Evolutionary conservation across 257 asterid genomes (phyloP), one percentile per base, ranked within the genome.

Genomic region (Misopates orontium): DNA sequence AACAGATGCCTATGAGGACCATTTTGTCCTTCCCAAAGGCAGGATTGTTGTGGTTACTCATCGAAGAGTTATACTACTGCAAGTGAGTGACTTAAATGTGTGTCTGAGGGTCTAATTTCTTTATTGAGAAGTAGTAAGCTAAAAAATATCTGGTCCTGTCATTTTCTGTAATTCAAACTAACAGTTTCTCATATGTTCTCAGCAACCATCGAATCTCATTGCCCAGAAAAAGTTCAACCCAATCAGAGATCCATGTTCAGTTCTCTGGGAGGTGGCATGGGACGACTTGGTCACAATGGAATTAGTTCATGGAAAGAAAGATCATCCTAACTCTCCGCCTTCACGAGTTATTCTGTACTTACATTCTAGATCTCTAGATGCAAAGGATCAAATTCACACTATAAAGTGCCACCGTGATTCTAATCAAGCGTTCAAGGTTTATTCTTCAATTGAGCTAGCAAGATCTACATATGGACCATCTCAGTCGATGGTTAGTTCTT

Each of bases 1-100:
- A 41, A 86, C 99, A 42, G 99, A 94, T 76, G 97, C 97, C 57
- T 94, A 94, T 44, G 99, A 94, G 83, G 89, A 82, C 76, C 99
- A 94, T 73, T 88, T 83, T 68, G 55, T 79, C 24, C 97, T 90
- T 70, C 99, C 97, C 7, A 94, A 94, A 75, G 95, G 96, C 78
- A 83, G 94, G 78, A 86, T 90, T 50, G 64, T 86, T 73, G 67
- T 90, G 69, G 75, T 90, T 47, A 88, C 99, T 64, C 95, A 94
- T 77, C 86, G 96, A 64, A 85, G 99, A 82, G 86, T 86, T 69
- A 68, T 90, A 47, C 82, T 94, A 55, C 62, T 94, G 84, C 95
- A 88, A 73, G 99, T 90, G 77, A 79, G 97, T 80, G 58, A 17
- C 62, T 52, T 60, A 51, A 49, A 11, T 70, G 31, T 53, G 39